A percentile compares a stretch with the other conserved stretches of the same genome.
Conservation (phyloP, 2,329 filamentous ascomycete species). For the Aspergillus jensenii region DNA sequence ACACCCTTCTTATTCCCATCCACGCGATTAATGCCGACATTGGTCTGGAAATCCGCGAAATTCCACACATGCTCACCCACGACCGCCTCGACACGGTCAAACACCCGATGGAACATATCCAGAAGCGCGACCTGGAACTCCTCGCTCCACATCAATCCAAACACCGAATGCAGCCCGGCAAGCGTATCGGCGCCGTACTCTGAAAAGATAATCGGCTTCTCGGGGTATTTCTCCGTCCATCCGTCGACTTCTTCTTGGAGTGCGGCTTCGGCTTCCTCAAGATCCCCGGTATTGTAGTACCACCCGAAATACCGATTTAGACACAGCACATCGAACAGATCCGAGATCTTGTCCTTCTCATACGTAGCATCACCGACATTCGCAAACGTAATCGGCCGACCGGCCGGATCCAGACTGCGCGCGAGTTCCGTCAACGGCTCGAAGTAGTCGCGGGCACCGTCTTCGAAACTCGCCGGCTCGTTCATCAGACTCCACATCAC, state of each 20-base stretch:
- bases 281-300: constrained; percentile 14
- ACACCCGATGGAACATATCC: constrained; percentile 31
- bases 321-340: neutral
- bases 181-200: constrained; percentile 32
- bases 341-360: neutral
- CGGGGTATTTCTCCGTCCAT: constrained; percentile 23
- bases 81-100: constrained; percentile 26
- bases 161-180: constrained; percentile 27
- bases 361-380: neutral
- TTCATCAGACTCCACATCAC: neutral
- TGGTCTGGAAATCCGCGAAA: constrained; percentile 2
- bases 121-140: constrained; percentile 28
- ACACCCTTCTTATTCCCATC: constrained; percentile 5
- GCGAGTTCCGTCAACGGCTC: constrained; percentile 11
- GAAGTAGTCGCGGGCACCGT: constrained; percentile 26
- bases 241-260: constrained; percentile 23
- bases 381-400: constrained; percentile 2
- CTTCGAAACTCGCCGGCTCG: neutral
- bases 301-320: constrained; percentile 2
- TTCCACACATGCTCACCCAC: constrained; percentile 23
- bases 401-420: neutral
- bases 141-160: constrained; percentile 28
- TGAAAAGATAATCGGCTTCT: constrained; percentile 30
- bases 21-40: neutral
- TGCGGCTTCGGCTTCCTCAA: constrained; percentile 19